Evolutionary conservation across 352 stramenopile genomes (phyloP).

Genomic region (Discostella stelligera): DNA sequence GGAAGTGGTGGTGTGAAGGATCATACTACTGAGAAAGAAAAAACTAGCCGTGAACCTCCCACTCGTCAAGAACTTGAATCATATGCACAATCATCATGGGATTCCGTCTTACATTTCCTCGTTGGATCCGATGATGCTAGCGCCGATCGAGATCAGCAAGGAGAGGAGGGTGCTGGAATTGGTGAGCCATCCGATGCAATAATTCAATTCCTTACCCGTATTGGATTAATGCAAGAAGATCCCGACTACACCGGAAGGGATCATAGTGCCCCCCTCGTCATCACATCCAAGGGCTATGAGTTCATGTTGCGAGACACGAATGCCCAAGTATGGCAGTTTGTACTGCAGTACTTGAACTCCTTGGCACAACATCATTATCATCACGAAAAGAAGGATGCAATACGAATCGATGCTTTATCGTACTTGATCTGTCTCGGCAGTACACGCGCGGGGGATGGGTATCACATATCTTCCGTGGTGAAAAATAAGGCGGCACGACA

Average conservation of each 20-base stretch:
- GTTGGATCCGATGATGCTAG: constrained; percentile 63
- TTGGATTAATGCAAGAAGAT: constrained; percentile 78
- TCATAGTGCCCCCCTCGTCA: constrained; percentile 65
- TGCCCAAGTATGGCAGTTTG: constrained; percentile 81
- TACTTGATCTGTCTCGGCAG: constrained; percentile 74
- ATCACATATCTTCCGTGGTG: constrained; percentile 46
- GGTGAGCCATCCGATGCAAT: constrained; percentile 65
- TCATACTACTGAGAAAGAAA: too few relatives aligned
- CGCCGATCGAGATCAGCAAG: constrained; percentile 19
- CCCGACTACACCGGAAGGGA: constrained; percentile 65
- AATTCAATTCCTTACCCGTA: constrained; percentile 68
- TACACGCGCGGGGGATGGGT: constrained; percentile 67
- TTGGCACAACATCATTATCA: constrained; percentile 18
- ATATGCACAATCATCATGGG: constrained; percentile 74
- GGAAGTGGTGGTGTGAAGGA: constrained; percentile 11
- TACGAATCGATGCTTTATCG: constrained; percentile 61
- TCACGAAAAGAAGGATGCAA: constrained; percentile 43
- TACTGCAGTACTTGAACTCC: constrained; percentile 72
- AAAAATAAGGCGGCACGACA: constrained; percentile 50
- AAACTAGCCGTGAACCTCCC: constrained; percentile 44
- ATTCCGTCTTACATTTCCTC: constrained; percentile 79
- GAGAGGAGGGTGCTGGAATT: constrained; percentile 6
- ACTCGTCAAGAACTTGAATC: constrained; percentile 65
- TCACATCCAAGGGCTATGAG: constrained; percentile 79
- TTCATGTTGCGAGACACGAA: constrained; percentile 78